A percentile compares a stretch with the other conserved stretches of the same genome.
Conservation (phyloP, 805 yeast species). For the Monosporozyma yasuniensis region DNA sequence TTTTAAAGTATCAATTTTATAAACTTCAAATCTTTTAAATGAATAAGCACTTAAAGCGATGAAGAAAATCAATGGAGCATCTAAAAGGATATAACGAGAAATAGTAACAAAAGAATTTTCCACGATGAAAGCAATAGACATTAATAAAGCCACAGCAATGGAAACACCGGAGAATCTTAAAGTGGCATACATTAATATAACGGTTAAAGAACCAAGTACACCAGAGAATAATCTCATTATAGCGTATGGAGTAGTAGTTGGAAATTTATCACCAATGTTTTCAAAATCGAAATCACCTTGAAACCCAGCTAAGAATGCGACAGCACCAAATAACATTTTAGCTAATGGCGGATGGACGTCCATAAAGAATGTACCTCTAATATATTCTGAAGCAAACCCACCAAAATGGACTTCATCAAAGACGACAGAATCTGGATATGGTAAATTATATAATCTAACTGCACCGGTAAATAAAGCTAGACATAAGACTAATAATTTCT, state of each 20-base stretch:
- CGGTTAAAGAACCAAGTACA: slow-evolving; percentile 57
- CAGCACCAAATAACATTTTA: slow-evolving; percentile 65
- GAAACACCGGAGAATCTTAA: slow-evolving; percentile 65
- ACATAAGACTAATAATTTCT: slow-evolving; percentile 33
- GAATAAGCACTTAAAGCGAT: slow-evolving; percentile 63
- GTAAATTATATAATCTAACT: slow-evolving; percentile 54
- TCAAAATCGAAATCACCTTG: slow-evolving; percentile 61
- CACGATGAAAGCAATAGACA: slow-evolving; percentile 46
- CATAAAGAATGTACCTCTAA: slow-evolving; percentile 54
- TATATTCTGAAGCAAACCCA: slow-evolving; percentile 84
- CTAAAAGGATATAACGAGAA: slow-evolving; percentile 65
- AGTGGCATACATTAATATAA: slow-evolving; percentile 56
- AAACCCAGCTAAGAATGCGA: slow-evolving; percentile 60
- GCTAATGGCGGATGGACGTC: slow-evolving; percentile 79
- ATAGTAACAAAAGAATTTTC: slow-evolving; percentile 66
- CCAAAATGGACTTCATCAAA: slow-evolving; percentile 95
- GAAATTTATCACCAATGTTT: slow-evolving; percentile 56
- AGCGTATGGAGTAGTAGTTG: slow-evolving; percentile 50
- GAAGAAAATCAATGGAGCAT: slow-evolving; percentile 68
- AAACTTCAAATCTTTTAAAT: slow-evolving; percentile 56
- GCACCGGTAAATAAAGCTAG: slow-evolving; percentile 44
- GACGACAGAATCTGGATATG: slow-evolving; percentile 72
- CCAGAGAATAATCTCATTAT: slow-evolving; percentile 68
- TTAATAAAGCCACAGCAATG: slow-evolving; percentile 50
- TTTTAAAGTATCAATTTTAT: slow-evolving; percentile 46